phyloP scores from a whole-genome alignment of 2,329 filamentous ascomycete genomes.

The Colletotrichum tropicicola region DNA sequence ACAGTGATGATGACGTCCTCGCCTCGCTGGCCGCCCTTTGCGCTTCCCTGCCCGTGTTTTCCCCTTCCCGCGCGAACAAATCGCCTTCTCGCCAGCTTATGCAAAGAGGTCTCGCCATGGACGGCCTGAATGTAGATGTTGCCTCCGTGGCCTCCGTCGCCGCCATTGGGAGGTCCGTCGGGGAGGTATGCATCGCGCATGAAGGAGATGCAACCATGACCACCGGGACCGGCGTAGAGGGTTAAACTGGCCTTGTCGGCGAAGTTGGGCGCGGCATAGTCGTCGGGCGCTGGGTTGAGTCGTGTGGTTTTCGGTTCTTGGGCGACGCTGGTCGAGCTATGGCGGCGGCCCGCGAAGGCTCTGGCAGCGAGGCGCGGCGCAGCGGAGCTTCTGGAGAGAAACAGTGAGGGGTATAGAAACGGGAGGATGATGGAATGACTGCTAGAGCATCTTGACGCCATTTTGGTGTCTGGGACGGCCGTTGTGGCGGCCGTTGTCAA shows the following conservation, averaged over 20 bases:
- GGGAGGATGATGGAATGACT: conserved; percentile 49
- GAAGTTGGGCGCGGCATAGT: conserved; percentile 86
- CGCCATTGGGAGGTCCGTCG: conserved; percentile 92
- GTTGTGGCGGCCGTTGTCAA: too few relatives aligned
- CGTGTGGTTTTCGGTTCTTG: conserved; percentile 50
- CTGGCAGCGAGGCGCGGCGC: conserved; percentile 36
- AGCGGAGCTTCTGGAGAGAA: conserved; percentile 39
- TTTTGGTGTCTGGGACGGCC: too few relatives aligned
- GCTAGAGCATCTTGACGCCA: conserved; percentile 52
- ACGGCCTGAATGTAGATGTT: conserved; percentile 95
- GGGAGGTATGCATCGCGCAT: conserved; percentile 88
- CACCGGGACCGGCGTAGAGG: conserved; percentile 81
- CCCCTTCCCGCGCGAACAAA: conserved; percentile 79
- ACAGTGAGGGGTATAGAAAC: conserved; percentile 61
- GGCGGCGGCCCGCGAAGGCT: conserved; percentile 27
- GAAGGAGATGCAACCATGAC: conserved; percentile 94
- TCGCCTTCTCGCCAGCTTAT: conserved; percentile 85
- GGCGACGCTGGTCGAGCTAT: conserved; percentile 31
- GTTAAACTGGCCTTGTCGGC: conserved; percentile 85
- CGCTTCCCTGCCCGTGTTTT: conserved; percentile 80
- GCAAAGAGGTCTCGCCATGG: conserved; percentile 88
- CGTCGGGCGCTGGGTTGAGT: conserved; percentile 83
- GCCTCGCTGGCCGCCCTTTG: conserved; percentile 79
- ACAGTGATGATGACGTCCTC: conserved; percentile 90
- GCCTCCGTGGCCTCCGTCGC: conserved; percentile 91